phyloP scores from a whole-genome alignment of 2,329 filamentous ascomycete genomes.

The Pseudovirgaria hyperparasitica region DNA sequence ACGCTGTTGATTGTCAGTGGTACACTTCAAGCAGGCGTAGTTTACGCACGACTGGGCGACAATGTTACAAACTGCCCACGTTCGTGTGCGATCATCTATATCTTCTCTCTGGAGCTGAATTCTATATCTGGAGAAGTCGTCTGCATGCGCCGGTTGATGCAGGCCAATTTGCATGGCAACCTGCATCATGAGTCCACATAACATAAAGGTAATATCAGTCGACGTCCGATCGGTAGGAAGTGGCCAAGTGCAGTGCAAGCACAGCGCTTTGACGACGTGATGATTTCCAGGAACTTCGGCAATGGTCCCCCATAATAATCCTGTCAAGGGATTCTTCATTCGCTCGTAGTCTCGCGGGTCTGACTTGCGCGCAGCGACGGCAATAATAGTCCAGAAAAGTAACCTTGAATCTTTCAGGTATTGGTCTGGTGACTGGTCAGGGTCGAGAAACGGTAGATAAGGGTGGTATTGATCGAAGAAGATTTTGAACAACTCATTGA shows the following conservation, averaged over 20 bases:
- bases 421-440: conserved; percentile 51
- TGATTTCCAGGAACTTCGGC: conserved; percentile 67
- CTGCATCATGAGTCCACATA: conserved; percentile 78
- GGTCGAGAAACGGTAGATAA: conserved; percentile 63
- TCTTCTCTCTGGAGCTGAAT: conserved; percentile 68
- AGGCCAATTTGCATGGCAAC: conserved; percentile 72
- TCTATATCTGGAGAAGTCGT: conserved; percentile 68
- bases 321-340: conserved; percentile 52
- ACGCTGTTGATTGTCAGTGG: conserved; percentile 35
- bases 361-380: conserved; percentile 57
- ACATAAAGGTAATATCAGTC: conserved; percentile 68
- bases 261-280: conserved; percentile 70
- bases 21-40: background rate
- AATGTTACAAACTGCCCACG: conserved; percentile 78
- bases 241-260: conserved; percentile 70
- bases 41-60: conserved; percentile 54
- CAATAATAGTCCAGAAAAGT: conserved; percentile 74
- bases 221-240: conserved; percentile 70
- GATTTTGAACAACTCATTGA: conserved; percentile 51
- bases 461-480: conserved; percentile 68
- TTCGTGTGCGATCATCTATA: conserved; percentile 63
- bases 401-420: conserved; percentile 68
- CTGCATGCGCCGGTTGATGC: conserved; percentile 67
- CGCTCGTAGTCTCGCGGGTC: conserved; percentile 54
- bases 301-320: conserved; percentile 65